Evolutionary conservation across 805 yeast genomes (phyloP), one percentile per base, ranked within the genome.

Genomic region (Barnettozyma populi): DNA sequence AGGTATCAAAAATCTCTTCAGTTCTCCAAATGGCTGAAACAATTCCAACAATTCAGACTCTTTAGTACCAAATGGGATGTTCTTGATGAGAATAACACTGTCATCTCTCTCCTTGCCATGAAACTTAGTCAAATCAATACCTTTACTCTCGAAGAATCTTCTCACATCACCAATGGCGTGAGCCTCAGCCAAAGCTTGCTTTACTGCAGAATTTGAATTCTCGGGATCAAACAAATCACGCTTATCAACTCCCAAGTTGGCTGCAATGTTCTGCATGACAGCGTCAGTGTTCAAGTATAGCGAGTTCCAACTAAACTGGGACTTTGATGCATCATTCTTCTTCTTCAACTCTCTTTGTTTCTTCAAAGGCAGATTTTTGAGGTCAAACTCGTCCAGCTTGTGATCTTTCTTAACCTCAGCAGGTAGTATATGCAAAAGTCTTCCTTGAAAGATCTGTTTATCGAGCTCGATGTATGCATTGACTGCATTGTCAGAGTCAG

Each of bases 141-240:
- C 95, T 61, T 84, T 84, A 21, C 72, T 67, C 64, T 89, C 96
- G 65, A 94, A 94, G 67, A 82, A 94, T 56, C 80, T 79, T 60
- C 96, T 79, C 11, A 94, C 96, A 65, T 85, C 94, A 40, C 90
- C 94, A 59, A 94, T 83, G 16, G 90, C 96, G 61, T 90, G 94
- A 2, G 97, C 95, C 69, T 94, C 99, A 0, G 99, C 98, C 53
- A 94, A 75, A 0, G 99, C 98, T 67, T 90, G 98, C 63, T 90
- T 88, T 13, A 94, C 98, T 1, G 96, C 97, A 45, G 96, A 85
- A 50, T 75, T 82, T 7, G 95, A 76, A 54, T 82, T 87, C 57
- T 88, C 86, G 1, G 97, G 92, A 64, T 94, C 95, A 51, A 94
- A 78, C 60, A 94, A 74, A 48, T 89, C 88, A 7, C 94, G 74